Evolutionary conservation across 768 basidiomycete species (phyloP), one percentile per base, ranked within the genome.

Genomic region (Suillus hirtellus): DNA sequence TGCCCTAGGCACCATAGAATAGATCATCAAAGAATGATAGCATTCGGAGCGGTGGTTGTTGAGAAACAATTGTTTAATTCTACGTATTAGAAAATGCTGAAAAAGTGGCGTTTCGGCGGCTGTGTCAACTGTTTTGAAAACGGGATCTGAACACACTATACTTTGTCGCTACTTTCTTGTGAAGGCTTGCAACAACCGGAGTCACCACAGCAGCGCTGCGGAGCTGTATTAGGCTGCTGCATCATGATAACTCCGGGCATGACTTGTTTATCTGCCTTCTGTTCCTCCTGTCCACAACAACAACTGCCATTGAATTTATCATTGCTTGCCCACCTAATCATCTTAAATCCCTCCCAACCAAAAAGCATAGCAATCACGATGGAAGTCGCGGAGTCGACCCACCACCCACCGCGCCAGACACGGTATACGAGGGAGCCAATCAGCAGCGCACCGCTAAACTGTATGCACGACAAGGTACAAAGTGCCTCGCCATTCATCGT

Each of bases 371-470:
- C 76, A 38, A 82, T 71, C 12, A 76, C 60, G 31, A 82, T 73
- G 1, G 80, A 73, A 12, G 81, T 82, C n/a, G 75, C 76, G 21
- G 77, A 68, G 61, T 82, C 82, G 14, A 81, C 69, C 81, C 82
- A 82, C 82, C 81, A 82, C 0, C 81, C 82, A n/a, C 78, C 76
- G 7, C 68, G 63, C 81, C 81, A 81, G 4, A 76, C 65, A 8
- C 75, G 68, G 50, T 71, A 81, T 35, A 81, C 72, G 55, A 81
- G 61, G 5, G 76, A 75, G 1, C 81, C 82, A 2, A 78, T 46
- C 61, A 83, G 78, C 15, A 82, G 68, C 2, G 83, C 80, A 24
- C 73, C 44, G 0, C 80, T 82, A 37, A 82, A 75, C 61, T 83
- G 76, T 46, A 77, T 74, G 64, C 82, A 82, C 35, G 75, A 76